Base-by-base conservation (phyloP, 2,329 filamentous ascomycete species). In the Trichoderma breve region DNA sequence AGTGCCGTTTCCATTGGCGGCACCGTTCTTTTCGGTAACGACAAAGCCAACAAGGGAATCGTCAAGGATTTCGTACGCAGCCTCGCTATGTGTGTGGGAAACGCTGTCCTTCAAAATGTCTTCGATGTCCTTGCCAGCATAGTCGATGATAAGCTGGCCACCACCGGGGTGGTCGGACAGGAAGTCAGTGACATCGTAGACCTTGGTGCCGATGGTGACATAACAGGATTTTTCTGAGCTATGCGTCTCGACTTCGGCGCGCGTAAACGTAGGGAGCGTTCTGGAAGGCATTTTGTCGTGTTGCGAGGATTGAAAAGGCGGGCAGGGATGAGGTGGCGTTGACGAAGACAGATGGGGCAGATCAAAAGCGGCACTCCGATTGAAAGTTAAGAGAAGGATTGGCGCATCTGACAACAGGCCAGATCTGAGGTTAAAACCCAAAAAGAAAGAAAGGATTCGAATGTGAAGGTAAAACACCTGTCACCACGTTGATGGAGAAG, bases 121-220 rank as follows among this genome's bases (percentile, higher is more conserved):
- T 74, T 89, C 87, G 72, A 98, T 87, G 81, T 99, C 96, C 81
- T 94, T 93, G 75, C 95, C 95, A 36, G 88, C 96, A 81, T 96
- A 97, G 68, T 97, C 93, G 74, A 98, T 85, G 73, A 99, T 91
- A 76, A 98, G 85, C 74, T 97, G 93, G 77, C 90, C 89, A 72
- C 96, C 96, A 76, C 96, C 96, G 28, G 96, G 96, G 80, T 99
- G 96, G 76, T 94, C 91, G 67, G 94, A 90, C 73, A 98, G 82
- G 79, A 99, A 99, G 71, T 93, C 90, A 72, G 96, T 98, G 74
- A 99, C 88, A 85, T 99, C 95, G 87, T 94, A 99, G 76, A 99
- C 95, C 77, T 95, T 97, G 72, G 88, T 88, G 74, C 94, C 95
- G 70, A 98, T 86, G 3, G 93, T 96, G 76, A 99, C 95, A 86